phyloP scores from a whole-genome alignment of 352 stramenopile species.

The Phytopythium sindhum region DNA sequence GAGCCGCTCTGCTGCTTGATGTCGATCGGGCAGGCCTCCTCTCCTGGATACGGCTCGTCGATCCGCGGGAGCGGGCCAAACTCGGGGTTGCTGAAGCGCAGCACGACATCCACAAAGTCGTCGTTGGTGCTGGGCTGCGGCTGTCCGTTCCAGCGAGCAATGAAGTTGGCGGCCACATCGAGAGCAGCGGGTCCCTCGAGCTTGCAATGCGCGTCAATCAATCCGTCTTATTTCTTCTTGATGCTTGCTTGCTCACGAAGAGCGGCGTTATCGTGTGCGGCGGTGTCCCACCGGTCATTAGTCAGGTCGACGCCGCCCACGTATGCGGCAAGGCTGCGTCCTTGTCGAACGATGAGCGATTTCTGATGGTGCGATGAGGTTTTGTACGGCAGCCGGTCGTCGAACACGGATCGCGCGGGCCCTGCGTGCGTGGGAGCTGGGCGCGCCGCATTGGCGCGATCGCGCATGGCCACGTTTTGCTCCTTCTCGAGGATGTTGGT shows the following conservation, averaged over 20 bases:
- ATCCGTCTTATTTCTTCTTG: constrained; percentile 41
- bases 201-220: constrained; percentile 53
- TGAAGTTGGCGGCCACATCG: constrained; percentile 67
- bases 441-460: constrained; percentile 42
- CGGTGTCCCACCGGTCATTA: constrained; percentile 58
- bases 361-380: constrained; percentile 74
- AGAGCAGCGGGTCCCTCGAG: constrained; percentile 37
- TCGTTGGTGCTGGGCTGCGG: constrained; percentile 22
- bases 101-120: constrained; percentile 38
- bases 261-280: constrained; percentile 44
- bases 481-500: constrained; percentile 52
- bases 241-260: constrained; percentile 38
- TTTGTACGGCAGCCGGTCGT: constrained; percentile 54
- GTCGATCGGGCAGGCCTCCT: constrained; percentile 10
- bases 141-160: constrained; percentile 55
- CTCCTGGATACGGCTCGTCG: constrained; percentile 7
- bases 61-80: constrained; percentile 18
- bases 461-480: constrained; percentile 51
- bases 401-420: constrained; percentile 44
- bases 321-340: constrained; percentile 35
- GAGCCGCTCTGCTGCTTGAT: constrained; percentile 9
- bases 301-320: constrained; percentile 56
- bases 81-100: constrained; percentile 49
- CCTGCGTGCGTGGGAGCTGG: constrained; percentile 25
- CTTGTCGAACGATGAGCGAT: constrained; percentile 47